A percentile compares a stretch with the other conserved stretches of the same genome.
These are phyloP conservation scores for Auriscalpium vulgare DNA, from an alignment of 768 basidiomycete genomes.

Conservation along the genomic window DNA sequence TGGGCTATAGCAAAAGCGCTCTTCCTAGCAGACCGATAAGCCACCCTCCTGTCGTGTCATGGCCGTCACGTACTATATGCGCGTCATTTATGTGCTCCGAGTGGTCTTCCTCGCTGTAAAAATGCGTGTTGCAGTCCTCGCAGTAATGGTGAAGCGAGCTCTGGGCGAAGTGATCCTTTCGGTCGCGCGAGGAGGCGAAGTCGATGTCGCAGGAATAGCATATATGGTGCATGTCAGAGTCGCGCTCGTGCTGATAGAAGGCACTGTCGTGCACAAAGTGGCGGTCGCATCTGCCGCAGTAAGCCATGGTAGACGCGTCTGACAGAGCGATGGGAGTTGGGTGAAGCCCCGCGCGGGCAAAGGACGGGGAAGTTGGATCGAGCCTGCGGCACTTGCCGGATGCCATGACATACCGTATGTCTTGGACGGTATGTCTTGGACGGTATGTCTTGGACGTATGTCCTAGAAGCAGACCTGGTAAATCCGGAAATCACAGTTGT, in stretches of 20 bases:
- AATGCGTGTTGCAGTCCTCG: constrained; percentile 40
- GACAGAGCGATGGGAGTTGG: too few species aligned
- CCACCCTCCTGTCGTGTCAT: constrained; percentile 25
- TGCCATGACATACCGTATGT: too few species aligned
- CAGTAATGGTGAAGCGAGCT: constrained; percentile 46
- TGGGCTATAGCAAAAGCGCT: constrained; percentile 39
- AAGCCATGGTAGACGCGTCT: not conserved
- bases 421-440: too few species aligned
- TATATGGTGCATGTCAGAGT: constrained; percentile 30
- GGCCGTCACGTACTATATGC: constrained; percentile 33
- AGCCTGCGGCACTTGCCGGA: too few species aligned
- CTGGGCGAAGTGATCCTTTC: constrained; percentile 45
- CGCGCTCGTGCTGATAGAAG: constrained; percentile 19
- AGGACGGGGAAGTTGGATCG: too few species aligned
- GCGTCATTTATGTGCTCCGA: constrained; percentile 30
- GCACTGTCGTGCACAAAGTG: constrained; percentile 16
- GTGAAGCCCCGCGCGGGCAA: too few species aligned
- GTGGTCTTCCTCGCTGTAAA: constrained; percentile 25
- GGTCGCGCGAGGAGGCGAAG: constrained; percentile 30
- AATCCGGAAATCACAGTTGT: too few species aligned
- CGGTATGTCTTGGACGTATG: too few species aligned
- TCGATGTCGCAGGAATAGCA: constrained; percentile 39
- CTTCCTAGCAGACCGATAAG: constrained; percentile 37
- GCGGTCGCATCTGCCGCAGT: not conserved
- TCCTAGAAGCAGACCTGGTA: too few species aligned